phyloP scores from a whole-genome alignment of 2,329 filamentous ascomycete genomes.

The Fusarium sp. region DNA sequence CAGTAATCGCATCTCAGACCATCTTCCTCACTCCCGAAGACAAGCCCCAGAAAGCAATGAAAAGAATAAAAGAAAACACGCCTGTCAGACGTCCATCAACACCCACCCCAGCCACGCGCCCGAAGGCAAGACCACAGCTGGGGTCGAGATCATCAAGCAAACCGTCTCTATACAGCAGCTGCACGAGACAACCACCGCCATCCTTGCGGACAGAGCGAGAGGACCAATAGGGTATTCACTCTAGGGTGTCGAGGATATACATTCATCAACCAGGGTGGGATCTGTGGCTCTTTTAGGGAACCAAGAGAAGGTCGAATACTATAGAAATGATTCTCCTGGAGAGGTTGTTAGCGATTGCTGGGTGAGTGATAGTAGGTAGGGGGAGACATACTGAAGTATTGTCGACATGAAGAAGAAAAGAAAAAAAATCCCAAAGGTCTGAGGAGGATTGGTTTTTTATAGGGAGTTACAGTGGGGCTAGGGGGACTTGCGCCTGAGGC shows the following conservation, averaged over 20 bases:
- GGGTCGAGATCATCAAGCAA: conserved; percentile 92
- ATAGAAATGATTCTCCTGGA: conserved; percentile 93
- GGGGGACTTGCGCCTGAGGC: conserved; percentile 2
- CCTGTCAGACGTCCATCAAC: conserved; percentile 92
- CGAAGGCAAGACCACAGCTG: conserved; percentile 76
- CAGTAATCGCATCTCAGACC: background rate
- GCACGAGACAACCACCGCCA: conserved; percentile 56
- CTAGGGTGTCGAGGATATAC: conserved; percentile 77
- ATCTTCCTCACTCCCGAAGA: conserved; percentile 63
- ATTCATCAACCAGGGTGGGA: conserved; percentile 65
- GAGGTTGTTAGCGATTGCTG: background rate
- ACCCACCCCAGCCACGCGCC: conserved; percentile 82
- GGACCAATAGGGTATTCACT: conserved; percentile 41
- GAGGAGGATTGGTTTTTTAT: conserved; percentile 10
- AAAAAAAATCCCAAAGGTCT: conserved; percentile 52
- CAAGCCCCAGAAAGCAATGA: conserved; percentile 61
- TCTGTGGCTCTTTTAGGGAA: conserved; percentile 93
- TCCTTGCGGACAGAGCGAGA: conserved; percentile 56
- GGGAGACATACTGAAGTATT: conserved; percentile 59
- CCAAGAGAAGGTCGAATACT: conserved; percentile 94
- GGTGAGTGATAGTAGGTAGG: background rate
- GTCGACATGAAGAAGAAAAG: conserved; percentile 66
- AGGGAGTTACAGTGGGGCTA: conserved; percentile 1
- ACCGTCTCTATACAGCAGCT: conserved; percentile 77
- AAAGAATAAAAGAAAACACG: conserved; percentile 61